Conservation (phyloP, 805 yeast species). For the Wickerhamomyces xylosicus region DNA sequence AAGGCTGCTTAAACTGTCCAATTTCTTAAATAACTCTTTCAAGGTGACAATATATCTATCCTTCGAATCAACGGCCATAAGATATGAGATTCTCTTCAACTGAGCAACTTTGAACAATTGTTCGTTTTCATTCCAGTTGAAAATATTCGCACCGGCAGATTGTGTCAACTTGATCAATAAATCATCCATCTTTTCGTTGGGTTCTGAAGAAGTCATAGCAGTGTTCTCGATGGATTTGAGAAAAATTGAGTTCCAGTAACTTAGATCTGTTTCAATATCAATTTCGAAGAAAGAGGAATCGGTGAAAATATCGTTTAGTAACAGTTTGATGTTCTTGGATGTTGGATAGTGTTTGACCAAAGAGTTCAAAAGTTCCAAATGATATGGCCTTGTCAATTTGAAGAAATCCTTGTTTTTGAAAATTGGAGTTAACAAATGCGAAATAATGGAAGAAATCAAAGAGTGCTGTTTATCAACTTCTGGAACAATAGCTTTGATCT, state of each 20-base stretch:
- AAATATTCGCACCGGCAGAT: constrained; percentile 45
- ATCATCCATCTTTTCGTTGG: constrained; percentile 41
- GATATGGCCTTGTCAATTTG: constrained; percentile 26
- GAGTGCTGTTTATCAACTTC: constrained; percentile 55
- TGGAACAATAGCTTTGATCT: constrained; percentile 17
- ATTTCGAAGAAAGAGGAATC: constrained; percentile 48
- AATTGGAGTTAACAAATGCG: constrained; percentile 43
- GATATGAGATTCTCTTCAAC: constrained; percentile 51
- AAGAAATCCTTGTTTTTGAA: constrained; percentile 35
- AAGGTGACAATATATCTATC: constrained; percentile 43
- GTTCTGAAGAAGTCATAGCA: constrained; percentile 15
- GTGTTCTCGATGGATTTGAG: constrained; percentile 56
- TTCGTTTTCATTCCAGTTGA: constrained; percentile 70
- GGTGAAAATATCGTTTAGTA: constrained; percentile 53
- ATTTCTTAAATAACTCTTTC: constrained; percentile 33
- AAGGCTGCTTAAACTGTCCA: constrained; percentile 32
- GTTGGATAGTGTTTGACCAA: constrained; percentile 19
- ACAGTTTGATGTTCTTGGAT: constrained; percentile 50
- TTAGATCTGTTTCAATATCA: constrained; percentile 17
- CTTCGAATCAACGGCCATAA: constrained; percentile 50
- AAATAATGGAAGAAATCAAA: constrained; percentile 40
- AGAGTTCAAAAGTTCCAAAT: constrained; percentile 33
- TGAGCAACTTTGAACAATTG: constrained; percentile 39
- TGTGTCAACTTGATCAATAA: constrained; percentile 32
- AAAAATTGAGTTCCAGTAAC: constrained; percentile 46